Base-by-base conservation (phyloP, 202 grass and related monocot species). In the Eragrostis tef region DNA sequence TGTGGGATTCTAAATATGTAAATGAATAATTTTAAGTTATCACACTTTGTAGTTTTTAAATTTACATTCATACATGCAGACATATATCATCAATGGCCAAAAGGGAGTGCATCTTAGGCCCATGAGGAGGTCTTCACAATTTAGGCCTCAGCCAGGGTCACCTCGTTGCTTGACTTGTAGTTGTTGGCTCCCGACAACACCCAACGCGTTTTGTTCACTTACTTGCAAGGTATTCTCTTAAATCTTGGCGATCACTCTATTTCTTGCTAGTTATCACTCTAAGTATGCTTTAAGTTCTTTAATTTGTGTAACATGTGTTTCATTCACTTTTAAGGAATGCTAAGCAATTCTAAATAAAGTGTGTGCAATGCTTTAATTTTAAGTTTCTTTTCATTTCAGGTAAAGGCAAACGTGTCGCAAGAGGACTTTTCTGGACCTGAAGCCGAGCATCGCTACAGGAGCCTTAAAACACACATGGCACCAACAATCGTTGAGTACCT, bases 371-470 rank as follows among this genome's bases (percentile, higher is more conserved):
- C 6, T 63, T 22, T 17, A 7, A 8, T 63, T 26, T 11, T 52
- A 0, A 73, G 25, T 27, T 54, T 39, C 24, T 9, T 16, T 74
- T 2, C 12, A 7, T 27, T 42, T 43, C 17, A 83, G 81, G 26
- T 11, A 10, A 15, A 53, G 3, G 39, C 15, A 27, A 6, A 67
- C 56, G 14, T 83, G 0, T 67, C 81, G 0, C 48, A 27, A 44
- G 81, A 83, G 27, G 81, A 83, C 71, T 83, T 67, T 31, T 83
- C 81, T 0, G 71, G 60, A 0, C 70, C 71, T 0, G 71, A 83
- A 45, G 81, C 81, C 15, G 62, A 83, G 61, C 2, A 19, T 1
- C 65, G 78, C 34, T 80, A 80, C 16, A 58, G 50, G 6, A 46
- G 78, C 65, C 64, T 58, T 9, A 65, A 80, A 8, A 22, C 21